Conservation (phyloP, 768 basidiomycete genomes). For the Coprinellus micaceus region DNA sequence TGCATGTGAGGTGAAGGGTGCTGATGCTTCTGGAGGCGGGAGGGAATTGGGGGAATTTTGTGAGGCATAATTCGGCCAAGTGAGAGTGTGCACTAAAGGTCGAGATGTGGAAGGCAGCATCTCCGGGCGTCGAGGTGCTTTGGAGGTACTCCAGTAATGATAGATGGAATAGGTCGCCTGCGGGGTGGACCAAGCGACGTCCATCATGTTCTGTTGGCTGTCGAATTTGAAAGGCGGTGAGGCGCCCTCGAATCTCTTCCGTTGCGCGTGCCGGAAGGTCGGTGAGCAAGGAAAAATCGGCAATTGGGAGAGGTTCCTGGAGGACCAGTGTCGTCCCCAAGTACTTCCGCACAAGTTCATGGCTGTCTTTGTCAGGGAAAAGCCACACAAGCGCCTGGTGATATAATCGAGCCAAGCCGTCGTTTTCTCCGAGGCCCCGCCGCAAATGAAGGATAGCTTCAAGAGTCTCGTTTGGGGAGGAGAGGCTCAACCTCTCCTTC, state of each 20-base stretch:
- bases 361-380: not conserved
- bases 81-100: not conserved
- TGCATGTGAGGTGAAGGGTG: no score
- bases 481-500: not conserved
- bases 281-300: not conserved
- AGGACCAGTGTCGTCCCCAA: not conserved
- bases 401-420: not conserved
- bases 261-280: not conserved
- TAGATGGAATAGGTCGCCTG: not conserved
- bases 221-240: not conserved
- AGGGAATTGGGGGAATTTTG: no score
- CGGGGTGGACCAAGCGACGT: not conserved
- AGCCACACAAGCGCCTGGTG: not conserved
- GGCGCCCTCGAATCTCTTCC: not conserved
- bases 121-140: not conserved
- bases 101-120: not conserved
- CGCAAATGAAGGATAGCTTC: not conserved
- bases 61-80: not conserved
- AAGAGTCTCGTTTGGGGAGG: not conserved
- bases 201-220: no score
- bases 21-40: no score
- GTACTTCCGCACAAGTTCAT: not conserved
- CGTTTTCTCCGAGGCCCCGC: not conserved
- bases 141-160: not conserved
- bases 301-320: conserved; percentile 1